Conservation (phyloP, 345 rosid genomes). For the Euphorbia pulcherrima region DNA sequence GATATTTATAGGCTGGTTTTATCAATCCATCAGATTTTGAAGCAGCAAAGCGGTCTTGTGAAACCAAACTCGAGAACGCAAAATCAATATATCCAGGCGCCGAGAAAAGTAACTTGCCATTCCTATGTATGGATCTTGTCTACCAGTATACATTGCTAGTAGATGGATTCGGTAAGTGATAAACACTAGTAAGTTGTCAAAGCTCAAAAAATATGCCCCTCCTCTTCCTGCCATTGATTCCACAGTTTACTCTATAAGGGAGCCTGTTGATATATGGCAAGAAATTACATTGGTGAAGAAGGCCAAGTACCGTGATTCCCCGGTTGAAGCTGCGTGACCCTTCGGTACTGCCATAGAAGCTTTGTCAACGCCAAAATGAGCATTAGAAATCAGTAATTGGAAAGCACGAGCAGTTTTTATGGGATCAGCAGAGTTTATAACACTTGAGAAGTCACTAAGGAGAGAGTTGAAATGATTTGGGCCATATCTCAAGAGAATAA, state of each 20-base stretch:
- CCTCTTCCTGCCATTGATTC: constrained; percentile 3
- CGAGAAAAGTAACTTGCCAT: constrained; percentile 56
- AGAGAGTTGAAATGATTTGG: constrained; percentile 20
- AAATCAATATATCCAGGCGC: constrained; percentile 46
- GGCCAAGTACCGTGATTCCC: constrained; percentile 53
- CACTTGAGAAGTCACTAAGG: background rate
- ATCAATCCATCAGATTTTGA: constrained; percentile 68
- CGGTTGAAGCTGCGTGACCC: constrained; percentile 97
- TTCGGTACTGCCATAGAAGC: constrained; percentile 97
- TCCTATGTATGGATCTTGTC: constrained; percentile 90
- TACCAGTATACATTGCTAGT: constrained; percentile 76
- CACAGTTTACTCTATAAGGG: constrained; percentile 34
- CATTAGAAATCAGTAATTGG: background rate
- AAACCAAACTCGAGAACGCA: constrained; percentile 59
- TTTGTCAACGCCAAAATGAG: constrained; percentile 37
- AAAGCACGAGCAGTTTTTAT: background rate
- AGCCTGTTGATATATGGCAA: constrained; percentile 68
- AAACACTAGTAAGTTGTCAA: background rate
- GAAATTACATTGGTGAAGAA: constrained; percentile 79
- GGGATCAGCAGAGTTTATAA: background rate
- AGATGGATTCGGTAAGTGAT: constrained; percentile 76
- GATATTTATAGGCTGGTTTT: constrained; percentile 62
- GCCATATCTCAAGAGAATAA: constrained; percentile 10
- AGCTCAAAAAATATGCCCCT: background rate
- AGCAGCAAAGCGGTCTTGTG: constrained; percentile 88